phyloP scores from a whole-genome alignment of 2,329 filamentous ascomycete species.

The Seiridium cupressi region DNA sequence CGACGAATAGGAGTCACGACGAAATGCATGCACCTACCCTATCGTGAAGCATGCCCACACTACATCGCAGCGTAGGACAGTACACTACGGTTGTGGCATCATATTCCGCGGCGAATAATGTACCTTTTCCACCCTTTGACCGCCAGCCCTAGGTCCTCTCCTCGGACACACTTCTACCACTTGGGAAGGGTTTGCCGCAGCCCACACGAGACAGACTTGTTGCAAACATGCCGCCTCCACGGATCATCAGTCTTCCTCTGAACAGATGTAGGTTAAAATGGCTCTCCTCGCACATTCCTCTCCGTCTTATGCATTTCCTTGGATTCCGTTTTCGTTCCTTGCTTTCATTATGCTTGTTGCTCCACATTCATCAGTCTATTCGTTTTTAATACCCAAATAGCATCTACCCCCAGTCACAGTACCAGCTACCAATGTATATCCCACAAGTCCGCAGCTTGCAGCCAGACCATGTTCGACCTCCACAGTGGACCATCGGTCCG shows the following conservation, averaged over 20 bases:
- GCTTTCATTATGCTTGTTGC: conserved; percentile 4
- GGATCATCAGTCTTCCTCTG: not conserved
- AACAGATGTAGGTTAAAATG: not conserved
- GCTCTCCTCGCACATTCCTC: not conserved
- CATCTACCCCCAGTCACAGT: not conserved
- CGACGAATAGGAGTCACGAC: not conserved
- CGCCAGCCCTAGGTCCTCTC: not conserved
- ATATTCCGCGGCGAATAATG: conserved; percentile 3
- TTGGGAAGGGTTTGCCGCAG: not conserved
- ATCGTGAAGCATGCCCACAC: conserved; percentile 6
- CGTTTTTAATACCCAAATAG: not conserved
- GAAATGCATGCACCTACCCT: conserved; percentile 3
- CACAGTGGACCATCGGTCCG: not conserved
- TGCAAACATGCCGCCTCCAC: not conserved
- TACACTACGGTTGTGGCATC: not conserved
- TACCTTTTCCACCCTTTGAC: not conserved
- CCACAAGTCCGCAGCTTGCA: not conserved
- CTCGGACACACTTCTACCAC: not conserved
- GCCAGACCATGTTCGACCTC: not conserved
- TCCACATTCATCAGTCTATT: not conserved
- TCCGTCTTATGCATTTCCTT: conserved; percentile 1
- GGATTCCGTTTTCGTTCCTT: not conserved
- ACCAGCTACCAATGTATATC: conserved; percentile 1
- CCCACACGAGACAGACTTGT: not conserved
- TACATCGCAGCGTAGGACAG: conserved; percentile 2